A percentile compares a stretch with the other conserved stretches of the same genome.
These are phyloP conservation scores for Saccharomyces uvarum DNA, from an alignment of 1,139 yeast genomes.

Conservation along the genomic window DNA sequence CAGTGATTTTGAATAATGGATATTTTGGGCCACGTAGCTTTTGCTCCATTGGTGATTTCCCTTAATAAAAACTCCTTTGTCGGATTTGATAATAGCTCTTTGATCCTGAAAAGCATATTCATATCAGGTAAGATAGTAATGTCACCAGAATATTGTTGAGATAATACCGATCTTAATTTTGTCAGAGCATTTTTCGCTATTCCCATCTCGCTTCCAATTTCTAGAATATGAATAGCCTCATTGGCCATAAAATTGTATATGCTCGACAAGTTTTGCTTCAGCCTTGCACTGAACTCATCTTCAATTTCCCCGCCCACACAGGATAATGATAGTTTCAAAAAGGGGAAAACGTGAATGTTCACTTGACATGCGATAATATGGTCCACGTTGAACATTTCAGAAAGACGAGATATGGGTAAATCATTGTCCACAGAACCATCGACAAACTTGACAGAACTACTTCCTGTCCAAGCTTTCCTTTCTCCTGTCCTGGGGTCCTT, in stretches of 20 bases:
- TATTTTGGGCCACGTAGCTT: slow-evolving; percentile 89
- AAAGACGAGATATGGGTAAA: slow-evolving; percentile 76
- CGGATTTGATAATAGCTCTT: slow-evolving; percentile 69
- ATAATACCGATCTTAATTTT: slow-evolving; percentile 63
- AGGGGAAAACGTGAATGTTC: slow-evolving; percentile 90
- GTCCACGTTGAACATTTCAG: slow-evolving; percentile 94
- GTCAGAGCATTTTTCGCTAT: slow-evolving; percentile 65
- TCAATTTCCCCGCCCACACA: slow-evolving; percentile 65
- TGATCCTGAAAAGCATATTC: slow-evolving; percentile 47
- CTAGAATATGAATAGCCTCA: slow-evolving; percentile 72
- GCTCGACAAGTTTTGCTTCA: slow-evolving; percentile 49
- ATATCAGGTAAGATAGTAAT: slow-evolving; percentile 83
- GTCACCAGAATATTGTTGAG: slow-evolving; percentile 89
- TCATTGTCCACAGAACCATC: slow-evolving; percentile 97
- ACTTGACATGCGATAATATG: slow-evolving; percentile 96
- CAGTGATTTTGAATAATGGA: slow-evolving; percentile 82
- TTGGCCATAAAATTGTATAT: slow-evolving; percentile 55
- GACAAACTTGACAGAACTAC: slow-evolving; percentile 67
- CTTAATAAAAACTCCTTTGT: slow-evolving; percentile 64
- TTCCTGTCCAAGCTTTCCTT: slow-evolving; percentile 61
- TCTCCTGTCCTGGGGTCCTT: slow-evolving; percentile 64
- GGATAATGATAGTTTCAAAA: slow-evolving; percentile 58
- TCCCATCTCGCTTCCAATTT: slow-evolving; percentile 67
- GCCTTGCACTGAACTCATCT: slow-evolving; percentile 47
- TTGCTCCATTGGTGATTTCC: slow-evolving; percentile 73